Percentiles rank a stretch among this genome's conserved stretches.
phyloP scores from a whole-genome alignment of 139 green algal genomes.

The Micractinium conductrix region DNA sequence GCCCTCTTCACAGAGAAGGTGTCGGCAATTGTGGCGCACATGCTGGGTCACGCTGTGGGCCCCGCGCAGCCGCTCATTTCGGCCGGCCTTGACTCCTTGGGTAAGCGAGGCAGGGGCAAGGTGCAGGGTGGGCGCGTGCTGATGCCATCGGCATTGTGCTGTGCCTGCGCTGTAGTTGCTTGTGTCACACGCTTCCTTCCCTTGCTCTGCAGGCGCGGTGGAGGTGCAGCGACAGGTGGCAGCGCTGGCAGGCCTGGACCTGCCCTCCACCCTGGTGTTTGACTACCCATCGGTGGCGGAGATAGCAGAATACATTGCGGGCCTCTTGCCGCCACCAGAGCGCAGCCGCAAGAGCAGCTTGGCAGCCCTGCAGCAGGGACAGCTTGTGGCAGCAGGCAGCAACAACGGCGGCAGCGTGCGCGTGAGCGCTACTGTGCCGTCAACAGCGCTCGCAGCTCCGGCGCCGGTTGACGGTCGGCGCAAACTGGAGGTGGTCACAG shows the following conservation, averaged over 20 bases:
- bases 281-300: constrained; percentile 21
- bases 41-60: constrained; percentile 55
- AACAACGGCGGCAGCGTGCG: not conserved
- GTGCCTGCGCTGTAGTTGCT: not conserved
- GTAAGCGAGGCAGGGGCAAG: constrained; percentile 47
- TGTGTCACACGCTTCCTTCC: not conserved
- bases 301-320: not conserved
- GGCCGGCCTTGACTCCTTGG: constrained; percentile 80
- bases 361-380: not conserved
- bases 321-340: too few relatives aligned
- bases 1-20: not conserved
- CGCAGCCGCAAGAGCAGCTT: too few relatives aligned
- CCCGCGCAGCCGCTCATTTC: constrained; percentile 69
- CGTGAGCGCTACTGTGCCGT: not conserved
- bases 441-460: not conserved
- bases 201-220: not conserved
- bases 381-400: not conserved
- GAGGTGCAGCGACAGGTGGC: constrained; percentile 5
- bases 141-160: too few relatives aligned
- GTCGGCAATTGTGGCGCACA: not conserved
- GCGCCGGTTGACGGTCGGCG: not conserved
- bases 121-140: constrained; percentile 34
- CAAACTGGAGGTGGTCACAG: not conserved
- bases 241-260: not conserved
- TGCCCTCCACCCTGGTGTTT: constrained; percentile 2